phyloP scores from a whole-genome alignment of 2,329 filamentous ascomycete genomes.

The Botrytis medusae region DNA sequence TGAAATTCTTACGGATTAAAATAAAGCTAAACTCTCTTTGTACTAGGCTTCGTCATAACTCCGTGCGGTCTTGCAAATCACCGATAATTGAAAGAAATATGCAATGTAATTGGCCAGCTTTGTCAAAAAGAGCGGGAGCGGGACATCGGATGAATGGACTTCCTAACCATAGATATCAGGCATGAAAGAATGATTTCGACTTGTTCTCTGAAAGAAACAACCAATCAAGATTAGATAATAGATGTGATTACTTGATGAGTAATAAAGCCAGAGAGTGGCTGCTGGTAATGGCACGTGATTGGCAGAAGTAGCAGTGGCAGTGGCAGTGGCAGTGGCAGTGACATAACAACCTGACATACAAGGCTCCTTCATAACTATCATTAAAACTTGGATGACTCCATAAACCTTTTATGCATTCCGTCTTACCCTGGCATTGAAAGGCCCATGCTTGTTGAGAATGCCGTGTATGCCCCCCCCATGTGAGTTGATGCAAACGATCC shows the following conservation, averaged over 20 bases:
- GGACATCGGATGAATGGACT: neutral
- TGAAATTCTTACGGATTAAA: slow-evolving; percentile 17
- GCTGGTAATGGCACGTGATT: no score
- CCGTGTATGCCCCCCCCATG: neutral
- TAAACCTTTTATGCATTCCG: neutral
- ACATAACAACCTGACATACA: neutral
- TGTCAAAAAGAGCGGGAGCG: neutral
- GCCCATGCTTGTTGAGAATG: neutral
- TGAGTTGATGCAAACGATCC: slow-evolving; percentile 21
- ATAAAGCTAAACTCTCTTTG: slow-evolving; percentile 16
- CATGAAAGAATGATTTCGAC: neutral
- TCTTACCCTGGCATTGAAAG: neutral
- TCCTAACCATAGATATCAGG: neutral
- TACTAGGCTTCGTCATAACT: slow-evolving; percentile 1
- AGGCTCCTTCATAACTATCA: neutral
- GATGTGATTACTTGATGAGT: neutral
- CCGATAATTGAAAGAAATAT: slow-evolving; percentile 1
- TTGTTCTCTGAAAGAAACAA: neutral
- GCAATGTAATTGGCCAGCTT: neutral
- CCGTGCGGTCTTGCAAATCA: neutral
- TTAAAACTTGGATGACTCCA: neutral
- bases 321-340: neutral
- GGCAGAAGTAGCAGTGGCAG: no score
- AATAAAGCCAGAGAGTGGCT: neutral
- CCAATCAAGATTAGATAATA: neutral